Conservation (phyloP, 2,329 filamentous ascomycete genomes). For the Alternaria gaisen region DNA sequence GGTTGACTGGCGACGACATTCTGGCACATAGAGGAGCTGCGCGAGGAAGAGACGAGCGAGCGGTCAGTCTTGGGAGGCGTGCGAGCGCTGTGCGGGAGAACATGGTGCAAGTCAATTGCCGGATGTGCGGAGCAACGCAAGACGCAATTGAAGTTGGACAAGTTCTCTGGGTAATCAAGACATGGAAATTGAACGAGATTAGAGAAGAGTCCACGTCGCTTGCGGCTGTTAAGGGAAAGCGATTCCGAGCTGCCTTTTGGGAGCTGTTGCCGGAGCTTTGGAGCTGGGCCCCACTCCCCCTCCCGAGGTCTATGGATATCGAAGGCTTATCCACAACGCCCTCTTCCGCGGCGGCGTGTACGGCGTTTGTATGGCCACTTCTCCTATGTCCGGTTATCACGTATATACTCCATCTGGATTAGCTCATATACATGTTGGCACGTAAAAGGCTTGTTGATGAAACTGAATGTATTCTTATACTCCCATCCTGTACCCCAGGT, state of each 20-base stretch:
- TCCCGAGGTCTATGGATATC: conserved; percentile 22
- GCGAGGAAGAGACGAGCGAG: conserved; percentile 49
- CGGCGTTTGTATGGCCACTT: conserved; percentile 10
- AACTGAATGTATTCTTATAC: conserved; percentile 2
- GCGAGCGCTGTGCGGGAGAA: conserved; percentile 57
- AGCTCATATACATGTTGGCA: not conserved
- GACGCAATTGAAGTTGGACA: conserved; percentile 1
- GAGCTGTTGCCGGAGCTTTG: conserved; percentile 13
- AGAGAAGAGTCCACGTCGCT: conserved; percentile 14
- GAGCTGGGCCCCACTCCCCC: conserved; percentile 10
- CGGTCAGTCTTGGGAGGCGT: conserved; percentile 53
- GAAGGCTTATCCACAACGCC: conserved; percentile 18
- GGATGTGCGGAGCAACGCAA: conserved; percentile 21
- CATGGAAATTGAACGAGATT: not conserved
- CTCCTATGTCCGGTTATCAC: not conserved
- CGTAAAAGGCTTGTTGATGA: not conserved
- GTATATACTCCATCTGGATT: not conserved
- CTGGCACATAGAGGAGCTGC: conserved; percentile 47
- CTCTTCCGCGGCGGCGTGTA: conserved; percentile 6
- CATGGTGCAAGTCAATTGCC: conserved; percentile 47
- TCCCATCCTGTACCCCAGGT: conserved; percentile 8
- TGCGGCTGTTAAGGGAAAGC: conserved; percentile 26
- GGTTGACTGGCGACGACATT: conserved; percentile 51
- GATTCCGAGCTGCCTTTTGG: conserved; percentile 22
- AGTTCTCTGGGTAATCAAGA: not conserved